Percentiles rank a stretch among this genome's conserved stretches.
Conservation (phyloP, 2,329 filamentous ascomycete species). For the Fusarium sp. region DNA sequence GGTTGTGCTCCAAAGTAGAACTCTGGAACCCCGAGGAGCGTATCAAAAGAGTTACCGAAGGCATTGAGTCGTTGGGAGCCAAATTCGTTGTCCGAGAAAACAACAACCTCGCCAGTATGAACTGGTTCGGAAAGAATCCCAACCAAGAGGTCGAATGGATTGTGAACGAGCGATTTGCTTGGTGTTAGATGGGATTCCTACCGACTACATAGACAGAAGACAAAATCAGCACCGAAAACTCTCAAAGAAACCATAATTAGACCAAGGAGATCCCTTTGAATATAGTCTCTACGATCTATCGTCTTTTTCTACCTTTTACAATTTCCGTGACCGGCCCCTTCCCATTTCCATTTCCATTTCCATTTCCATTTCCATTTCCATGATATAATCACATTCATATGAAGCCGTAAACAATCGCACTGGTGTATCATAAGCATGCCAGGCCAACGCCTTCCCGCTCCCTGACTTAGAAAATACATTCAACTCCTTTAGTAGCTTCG, state of each 20-base stretch:
- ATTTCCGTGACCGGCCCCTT: conserved; percentile 27
- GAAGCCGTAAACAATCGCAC: conserved; percentile 46
- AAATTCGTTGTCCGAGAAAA: conserved; percentile 66
- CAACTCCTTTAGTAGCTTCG: conserved; percentile 67
- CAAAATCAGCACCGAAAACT: background rate
- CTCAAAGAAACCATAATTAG: conserved; percentile 1
- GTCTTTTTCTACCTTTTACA: conserved; percentile 39
- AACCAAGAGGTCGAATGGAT: conserved; percentile 74
- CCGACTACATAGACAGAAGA: background rate
- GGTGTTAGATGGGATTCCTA: conserved; percentile 65
- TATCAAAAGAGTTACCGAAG: conserved; percentile 60
- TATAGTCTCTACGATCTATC: conserved; percentile 38
- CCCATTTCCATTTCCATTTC: conserved; percentile 32
- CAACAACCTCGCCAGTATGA: conserved; percentile 76
- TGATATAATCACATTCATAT: conserved; percentile 45
- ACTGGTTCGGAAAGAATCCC: conserved; percentile 72
- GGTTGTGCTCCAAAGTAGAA: conserved; percentile 76
- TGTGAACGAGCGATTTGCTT: conserved; percentile 80
- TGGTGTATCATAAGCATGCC: conserved; percentile 48
- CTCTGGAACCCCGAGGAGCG: conserved; percentile 83
- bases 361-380: conserved; percentile 34
- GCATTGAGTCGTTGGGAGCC: conserved; percentile 59
- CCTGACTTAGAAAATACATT: conserved; percentile 35
- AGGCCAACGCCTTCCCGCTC: conserved; percentile 45
- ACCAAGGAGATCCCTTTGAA: conserved; percentile 29